These are phyloP conservation scores for Erodium moschatum DNA, from an alignment of 441 rosid genomes.

Conservation along the genomic window DNA sequence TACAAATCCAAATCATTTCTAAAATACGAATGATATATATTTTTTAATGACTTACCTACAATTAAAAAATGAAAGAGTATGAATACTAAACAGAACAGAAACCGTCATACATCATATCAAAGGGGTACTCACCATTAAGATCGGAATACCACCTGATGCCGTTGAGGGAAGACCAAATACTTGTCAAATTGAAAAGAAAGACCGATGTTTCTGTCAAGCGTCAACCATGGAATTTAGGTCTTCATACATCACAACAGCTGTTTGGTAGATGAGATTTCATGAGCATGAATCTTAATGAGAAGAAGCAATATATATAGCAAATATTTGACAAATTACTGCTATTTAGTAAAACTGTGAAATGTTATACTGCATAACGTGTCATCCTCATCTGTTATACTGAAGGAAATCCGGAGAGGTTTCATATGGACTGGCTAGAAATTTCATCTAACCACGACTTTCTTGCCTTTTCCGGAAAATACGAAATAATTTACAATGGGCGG, in stretches of 20 bases:
- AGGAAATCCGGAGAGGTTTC: not conserved
- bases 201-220: not conserved
- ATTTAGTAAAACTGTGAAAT: not conserved
- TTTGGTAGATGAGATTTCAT: not conserved
- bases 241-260: slow-evolving; percentile 3
- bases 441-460: not conserved
- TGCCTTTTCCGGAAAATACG: not conserved
- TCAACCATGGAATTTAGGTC: not conserved
- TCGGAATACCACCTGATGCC: not conserved
- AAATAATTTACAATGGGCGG: not conserved
- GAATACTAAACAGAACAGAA: not conserved
- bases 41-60: not conserved
- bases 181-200: not conserved
- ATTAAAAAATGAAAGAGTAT: not conserved
- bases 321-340: not conserved
- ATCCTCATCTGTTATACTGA: not conserved
- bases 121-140: not conserved
- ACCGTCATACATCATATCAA: not conserved
- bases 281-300: not conserved
- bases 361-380: not conserved
- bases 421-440: not conserved
- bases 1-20: not conserved
- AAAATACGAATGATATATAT: not conserved
- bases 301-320: not conserved
- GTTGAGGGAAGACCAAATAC: not conserved